Conservation (phyloP, 768 basidiomycete genomes). For the Pleurotus tuoliensis region DNA sequence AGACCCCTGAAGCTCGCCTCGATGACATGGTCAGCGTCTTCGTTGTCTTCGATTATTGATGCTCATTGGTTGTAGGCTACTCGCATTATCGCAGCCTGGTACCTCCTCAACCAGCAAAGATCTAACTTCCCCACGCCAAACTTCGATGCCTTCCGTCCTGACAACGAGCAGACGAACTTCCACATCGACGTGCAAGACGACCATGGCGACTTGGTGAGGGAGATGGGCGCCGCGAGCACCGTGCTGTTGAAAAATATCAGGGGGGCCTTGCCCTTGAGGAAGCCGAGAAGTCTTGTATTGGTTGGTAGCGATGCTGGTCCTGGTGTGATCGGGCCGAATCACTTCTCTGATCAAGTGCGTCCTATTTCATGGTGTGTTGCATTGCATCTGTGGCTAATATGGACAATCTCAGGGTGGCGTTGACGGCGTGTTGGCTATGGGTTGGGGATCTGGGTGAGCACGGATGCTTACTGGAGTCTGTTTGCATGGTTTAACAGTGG, state of each 20-base stretch:
- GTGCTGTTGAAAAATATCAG: slow-evolving; percentile 73
- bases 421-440: slow-evolving; percentile 80
- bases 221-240: slow-evolving; percentile 71
- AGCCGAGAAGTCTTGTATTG: slow-evolving; percentile 54
- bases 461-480: neutral
- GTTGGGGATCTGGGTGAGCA: slow-evolving; percentile 79
- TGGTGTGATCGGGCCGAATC: slow-evolving; percentile 63
- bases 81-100: slow-evolving; percentile 74
- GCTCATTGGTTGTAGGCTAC: slow-evolving; percentile 35
- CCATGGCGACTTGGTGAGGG: slow-evolving; percentile 62
- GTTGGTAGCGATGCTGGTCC: slow-evolving; percentile 68
- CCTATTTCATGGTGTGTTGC: too few relatives aligned
- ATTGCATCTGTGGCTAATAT: too few relatives aligned
- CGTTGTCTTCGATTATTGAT: slow-evolving; percentile 14
- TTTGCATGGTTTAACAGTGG: neutral
- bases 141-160: slow-evolving; percentile 63
- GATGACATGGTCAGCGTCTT: slow-evolving; percentile 59
- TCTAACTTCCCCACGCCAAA: slow-evolving; percentile 59
- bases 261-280: slow-evolving; percentile 52
- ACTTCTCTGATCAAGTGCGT: slow-evolving; percentile 45
- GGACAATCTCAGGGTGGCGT: slow-evolving; percentile 37
- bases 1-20: slow-evolving; percentile 59
- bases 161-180: slow-evolving; percentile 50
- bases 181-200: slow-evolving; percentile 71
- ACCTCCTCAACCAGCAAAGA: slow-evolving; percentile 61